Evolutionary conservation across 2,329 filamentous ascomycete species (phyloP).

Genomic region (Beauveria sp.): DNA sequence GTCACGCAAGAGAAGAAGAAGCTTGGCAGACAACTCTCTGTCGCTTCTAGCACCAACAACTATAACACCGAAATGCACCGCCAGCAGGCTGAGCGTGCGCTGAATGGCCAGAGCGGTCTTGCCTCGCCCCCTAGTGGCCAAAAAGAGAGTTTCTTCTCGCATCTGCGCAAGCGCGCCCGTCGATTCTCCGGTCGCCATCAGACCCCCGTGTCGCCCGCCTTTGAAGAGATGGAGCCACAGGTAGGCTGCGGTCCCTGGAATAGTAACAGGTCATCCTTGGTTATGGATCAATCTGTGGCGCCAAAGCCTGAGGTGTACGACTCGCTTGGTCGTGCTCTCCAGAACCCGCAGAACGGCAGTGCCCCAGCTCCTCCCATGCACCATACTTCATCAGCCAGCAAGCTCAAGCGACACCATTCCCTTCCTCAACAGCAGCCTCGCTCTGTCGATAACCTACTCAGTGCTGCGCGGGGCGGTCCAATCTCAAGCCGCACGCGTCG

Average conservation of each 20-base stretch:
- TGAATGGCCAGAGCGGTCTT: conserved; percentile 73
- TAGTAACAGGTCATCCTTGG: conserved; percentile 76
- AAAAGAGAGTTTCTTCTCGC: conserved; percentile 97
- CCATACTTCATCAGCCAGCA: conserved; percentile 37
- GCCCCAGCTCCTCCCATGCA: conserved; percentile 47
- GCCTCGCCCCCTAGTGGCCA: conserved; percentile 70
- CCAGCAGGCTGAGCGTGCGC: conserved; percentile 81
- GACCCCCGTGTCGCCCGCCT: conserved; percentile 66
- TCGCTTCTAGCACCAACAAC: conserved; percentile 86
- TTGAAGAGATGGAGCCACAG: conserved; percentile 87
- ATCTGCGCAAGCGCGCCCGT: conserved; percentile 85
- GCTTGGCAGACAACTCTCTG: conserved; percentile 86
- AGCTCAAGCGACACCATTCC: conserved; percentile 58
- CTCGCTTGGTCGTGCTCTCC: conserved; percentile 50
- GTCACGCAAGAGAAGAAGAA: conserved; percentile 71
- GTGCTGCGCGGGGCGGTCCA: conserved; percentile 50
- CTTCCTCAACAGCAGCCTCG: conserved; percentile 54
- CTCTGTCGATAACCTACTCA: conserved; percentile 55
- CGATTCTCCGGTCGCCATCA: conserved; percentile 88
- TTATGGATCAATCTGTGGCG: conserved; percentile 55
- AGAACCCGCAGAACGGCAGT: conserved; percentile 36
- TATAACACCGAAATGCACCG: conserved; percentile 84
- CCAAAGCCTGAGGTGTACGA: conserved; percentile 51
- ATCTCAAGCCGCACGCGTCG: conserved; percentile 74
- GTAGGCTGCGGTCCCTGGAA: conserved; percentile 86